Evolutionary conservation across 176 grass and related monocot genomes (phyloP).

Genomic region (Triticum aestivum): IWGSC_CS_RefSeq_v2.1 NC_057801.1:593897260-593897759

Average conservation of each 20-base stretch:
- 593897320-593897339: background rate
- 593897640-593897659: background rate
- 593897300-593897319: background rate
- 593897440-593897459: background rate
- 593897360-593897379: background rate
- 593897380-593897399: background rate
- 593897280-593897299: background rate
- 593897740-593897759: background rate
- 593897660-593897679: background rate
- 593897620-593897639: background rate
- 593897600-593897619: background rate
- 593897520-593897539: no score
- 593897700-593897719: background rate
- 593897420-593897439: background rate
- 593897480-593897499: background rate
- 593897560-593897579: background rate
- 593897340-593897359: no score
- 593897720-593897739: constrained; percentile 6
- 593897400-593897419: background rate
- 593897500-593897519: background rate
- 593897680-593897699: background rate
- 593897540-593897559: background rate
- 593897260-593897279: background rate
- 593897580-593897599: background rate
- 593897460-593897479: background rate